Base-by-base conservation (phyloP, 768 basidiomycete genomes). In the Agaricus blazei region DNA sequence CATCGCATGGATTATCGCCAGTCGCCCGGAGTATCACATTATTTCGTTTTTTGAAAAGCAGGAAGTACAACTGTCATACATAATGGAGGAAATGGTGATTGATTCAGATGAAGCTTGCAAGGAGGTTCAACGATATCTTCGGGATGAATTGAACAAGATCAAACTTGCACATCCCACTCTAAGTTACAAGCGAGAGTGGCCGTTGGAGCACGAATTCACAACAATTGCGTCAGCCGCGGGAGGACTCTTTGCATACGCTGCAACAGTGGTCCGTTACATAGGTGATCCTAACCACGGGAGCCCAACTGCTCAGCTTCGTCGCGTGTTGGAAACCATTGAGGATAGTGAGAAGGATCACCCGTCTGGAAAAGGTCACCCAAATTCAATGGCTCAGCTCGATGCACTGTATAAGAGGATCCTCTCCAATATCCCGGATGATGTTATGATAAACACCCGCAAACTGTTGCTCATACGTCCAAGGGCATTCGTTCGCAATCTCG, bases 201-300 rank as follows among this genome's bases (percentile, higher is more conserved):
- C 19, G 19, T 19, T 19, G 19, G n/a, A 45, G 1, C 44, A 54
- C 7, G 42, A 57, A 2, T 37, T 64, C 4, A 37, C 58, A 4
- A n/a, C 9, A 0, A 53, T 69, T 1, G 58, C 61, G 0, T 11
- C 58, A 4, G 65, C 60, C n/a, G 59, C 68, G 3, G 60, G 58
- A 3, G 64, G 66, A 8, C 60, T 61, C 42, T 68, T 67, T 40
- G 62, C 68, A 34, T 68, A 67, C 29, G 62, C 59, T 3, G 57
- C 64, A 0, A 65, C 63, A 4, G 60, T 60, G 26, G 40, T 66
- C 9, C 59, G 61, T 15, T 68, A 60, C 50, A 54, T 67, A 28
- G 63, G 53, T 14, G 59, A 59, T 24, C 48, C 48, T 9, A 3
- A 5, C 3, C 24, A 23, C n/a, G 31, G 48, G 4, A 23, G 54